Evolutionary conservation across 2,329 filamentous ascomycete species (phyloP).

Genomic region (Anthostomella pinea): DNA sequence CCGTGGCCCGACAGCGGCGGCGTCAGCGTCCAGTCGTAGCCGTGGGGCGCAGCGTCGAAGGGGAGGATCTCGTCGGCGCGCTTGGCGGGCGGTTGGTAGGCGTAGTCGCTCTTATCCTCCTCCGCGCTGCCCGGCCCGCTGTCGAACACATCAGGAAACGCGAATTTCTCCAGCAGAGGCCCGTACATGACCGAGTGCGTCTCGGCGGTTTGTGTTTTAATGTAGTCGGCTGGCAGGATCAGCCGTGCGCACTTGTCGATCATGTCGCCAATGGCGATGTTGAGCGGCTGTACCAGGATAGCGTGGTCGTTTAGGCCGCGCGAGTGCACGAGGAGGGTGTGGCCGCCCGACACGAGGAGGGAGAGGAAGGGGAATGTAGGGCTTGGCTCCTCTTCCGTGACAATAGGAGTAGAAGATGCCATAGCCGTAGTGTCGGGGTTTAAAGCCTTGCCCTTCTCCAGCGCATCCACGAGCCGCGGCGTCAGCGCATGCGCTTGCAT

Average conservation of each 20-base stretch:
- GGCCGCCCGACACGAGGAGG: slow-evolving; percentile 86
- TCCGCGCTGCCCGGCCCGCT: not conserved
- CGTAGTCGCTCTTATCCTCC: slow-evolving; percentile 29
- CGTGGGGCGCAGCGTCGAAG: slow-evolving; percentile 28
- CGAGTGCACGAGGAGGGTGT: slow-evolving; percentile 83
- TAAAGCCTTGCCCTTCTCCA: slow-evolving; percentile 36
- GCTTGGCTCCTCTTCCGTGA: slow-evolving; percentile 3
- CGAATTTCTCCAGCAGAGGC: slow-evolving; percentile 73
- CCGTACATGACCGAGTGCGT: slow-evolving; percentile 74
- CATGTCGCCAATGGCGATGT: slow-evolving; percentile 85
- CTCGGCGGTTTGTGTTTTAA: slow-evolving; percentile 53
- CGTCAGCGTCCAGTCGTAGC: slow-evolving; percentile 60
- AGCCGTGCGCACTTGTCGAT: slow-evolving; percentile 82
- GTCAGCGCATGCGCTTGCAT: slow-evolving; percentile 97
- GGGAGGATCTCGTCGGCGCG: slow-evolving; percentile 57
- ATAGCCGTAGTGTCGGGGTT: not conserved
- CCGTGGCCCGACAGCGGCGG: slow-evolving; percentile 55
- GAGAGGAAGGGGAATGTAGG: slow-evolving; percentile 82
- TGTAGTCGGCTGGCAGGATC: slow-evolving; percentile 58
- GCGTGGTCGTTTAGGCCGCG: slow-evolving; percentile 64
- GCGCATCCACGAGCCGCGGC: slow-evolving; percentile 68
- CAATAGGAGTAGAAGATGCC: not conserved
- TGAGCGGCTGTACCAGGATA: slow-evolving; percentile 69
- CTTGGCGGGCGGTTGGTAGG: slow-evolving; percentile 56
- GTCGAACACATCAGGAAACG: slow-evolving; percentile 51